Evolutionary conservation across 2,329 filamentous ascomycete genomes (phyloP), one percentile per base, ranked within the genome.

Genomic region (Penicillium sp.): DNA sequence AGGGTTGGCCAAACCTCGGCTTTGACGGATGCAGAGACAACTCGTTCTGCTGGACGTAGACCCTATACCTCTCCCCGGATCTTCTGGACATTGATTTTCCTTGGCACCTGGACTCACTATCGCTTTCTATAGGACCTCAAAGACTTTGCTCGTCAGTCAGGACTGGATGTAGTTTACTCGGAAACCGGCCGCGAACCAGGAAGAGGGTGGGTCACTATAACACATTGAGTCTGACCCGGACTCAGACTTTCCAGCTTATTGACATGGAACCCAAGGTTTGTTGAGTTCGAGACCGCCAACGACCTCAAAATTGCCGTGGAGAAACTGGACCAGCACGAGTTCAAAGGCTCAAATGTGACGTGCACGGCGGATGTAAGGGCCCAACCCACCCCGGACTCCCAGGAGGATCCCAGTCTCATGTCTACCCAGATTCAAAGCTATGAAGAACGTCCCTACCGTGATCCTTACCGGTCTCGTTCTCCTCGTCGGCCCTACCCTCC

Each of bases 71-170:
- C 23, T 18, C 39, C 41, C 20, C 45, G 45, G 46, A 48, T 25
- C 17, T 36, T 14, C 23, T 32, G 48, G 50, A 48, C 16, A 42
- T 26, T 42, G 38, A 45, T 50, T 40, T 56, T 51, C 71, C 75
- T 72, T 71, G 75, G 35, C n/a, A 78, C 65, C 71, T 66, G 77
- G 71, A 88, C 85, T 89, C 85, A 92, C 84, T 76, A 77, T 54
- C 34, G 14, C 78, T 76, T 75, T 80, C 73, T 82, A 71, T 88
- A 98, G 92, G 92, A 98, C 70, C 81, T 98, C 37, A 98, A 98
- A 85, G 92, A 98, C 68, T 98, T 98, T 70, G 92, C 92, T 47
- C 88, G 92, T 64, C 86, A 93, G 68, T 93, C 90, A 66, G 88
- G 88, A 68, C 79, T 95, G 67, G 92, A 96, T 66, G 92, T 98